These are phyloP conservation scores for Anthracocystis setariae DNA, from an alignment of 1,284 basidiomycete species.

Conservation along the genomic window DNA sequence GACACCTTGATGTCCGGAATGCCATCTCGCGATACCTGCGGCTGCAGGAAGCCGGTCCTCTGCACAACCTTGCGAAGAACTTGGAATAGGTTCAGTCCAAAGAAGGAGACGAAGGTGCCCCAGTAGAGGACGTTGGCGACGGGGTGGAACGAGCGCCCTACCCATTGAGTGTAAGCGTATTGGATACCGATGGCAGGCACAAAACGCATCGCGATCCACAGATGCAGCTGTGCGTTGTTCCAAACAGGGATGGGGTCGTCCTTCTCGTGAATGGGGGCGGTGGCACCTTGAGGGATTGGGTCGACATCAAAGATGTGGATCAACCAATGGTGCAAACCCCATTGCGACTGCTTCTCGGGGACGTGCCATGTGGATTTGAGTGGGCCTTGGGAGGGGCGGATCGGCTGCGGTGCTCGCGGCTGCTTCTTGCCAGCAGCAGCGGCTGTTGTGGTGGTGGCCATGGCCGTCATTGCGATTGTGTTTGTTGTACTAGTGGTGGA, in stretches of 20 bases:
- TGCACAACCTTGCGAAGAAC: conserved; percentile 21
- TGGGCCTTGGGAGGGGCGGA: conserved; percentile 41
- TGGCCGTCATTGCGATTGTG: conserved; percentile 26
- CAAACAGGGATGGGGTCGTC: conserved; percentile 46
- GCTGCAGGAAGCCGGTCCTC: conserved; percentile 57
- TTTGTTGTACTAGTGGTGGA: too few species aligned
- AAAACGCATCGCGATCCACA: conserved; percentile 45
- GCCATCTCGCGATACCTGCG: conserved; percentile 43
- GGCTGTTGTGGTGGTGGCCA: conserved; percentile 15
- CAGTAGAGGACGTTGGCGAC: conserved; percentile 45
- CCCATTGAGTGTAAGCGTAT: conserved; percentile 38
- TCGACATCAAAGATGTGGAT: conserved; percentile 29
- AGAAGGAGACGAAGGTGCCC: conserved; percentile 31
- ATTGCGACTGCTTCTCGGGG: conserved; percentile 13
- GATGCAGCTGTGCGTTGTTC: conserved; percentile 46
- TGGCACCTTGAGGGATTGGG: conserved; percentile 28
- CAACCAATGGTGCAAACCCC: conserved; percentile 28
- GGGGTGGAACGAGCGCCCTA: conserved; percentile 52
- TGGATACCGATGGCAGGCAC: conserved; percentile 49
- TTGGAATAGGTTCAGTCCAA: conserved; percentile 38
- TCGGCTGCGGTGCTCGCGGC: conserved; percentile 21
- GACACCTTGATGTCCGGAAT: conserved; percentile 41
- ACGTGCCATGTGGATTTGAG: conserved; percentile 47
- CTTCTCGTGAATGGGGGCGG: conserved; percentile 30
- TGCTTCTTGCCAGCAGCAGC: conserved; percentile 15